Conservation (phyloP, 2,329 filamentous ascomycete species). For the Clonostachys chloroleuca region DNA sequence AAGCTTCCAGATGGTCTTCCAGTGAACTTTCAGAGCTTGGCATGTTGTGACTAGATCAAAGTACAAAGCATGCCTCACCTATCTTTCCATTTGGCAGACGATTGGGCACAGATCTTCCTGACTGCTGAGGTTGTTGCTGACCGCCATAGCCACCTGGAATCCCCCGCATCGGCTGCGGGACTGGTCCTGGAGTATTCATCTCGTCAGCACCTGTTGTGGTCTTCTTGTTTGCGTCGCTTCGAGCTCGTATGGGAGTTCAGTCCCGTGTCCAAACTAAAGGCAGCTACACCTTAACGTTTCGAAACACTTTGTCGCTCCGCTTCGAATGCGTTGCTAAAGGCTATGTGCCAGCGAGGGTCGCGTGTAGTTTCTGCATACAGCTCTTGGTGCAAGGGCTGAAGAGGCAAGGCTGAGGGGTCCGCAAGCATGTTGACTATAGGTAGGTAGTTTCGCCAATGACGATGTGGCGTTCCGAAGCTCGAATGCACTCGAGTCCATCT, state of each 20-base stretch:
- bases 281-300: too few species aligned
- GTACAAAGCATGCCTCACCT: slow-evolving; percentile 35
- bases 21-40: too few species aligned
- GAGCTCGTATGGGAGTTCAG: too few species aligned
- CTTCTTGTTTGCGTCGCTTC: too few species aligned
- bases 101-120: slow-evolving; percentile 43
- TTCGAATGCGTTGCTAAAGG: too few species aligned
- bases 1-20: too few species aligned
- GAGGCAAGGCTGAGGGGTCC: too few species aligned
- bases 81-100: slow-evolving; percentile 63
- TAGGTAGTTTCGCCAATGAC: neutral
- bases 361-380: too few species aligned
- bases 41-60: neutral
- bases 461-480: neutral
- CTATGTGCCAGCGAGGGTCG: too few species aligned
- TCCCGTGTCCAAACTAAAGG: too few species aligned
- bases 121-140: slow-evolving; percentile 19
- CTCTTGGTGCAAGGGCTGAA: too few species aligned
- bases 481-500: neutral
- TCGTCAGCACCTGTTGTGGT: slow-evolving; percentile 1
- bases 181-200: slow-evolving; percentile 36
- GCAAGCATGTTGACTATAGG: neutral
- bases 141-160: slow-evolving; percentile 56
- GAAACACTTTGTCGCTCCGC: too few species aligned
- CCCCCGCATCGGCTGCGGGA: slow-evolving; percentile 58